Percentiles rank a stretch among this genome's conserved stretches.
Conservation (phyloP, 768 basidiomycete genomes). For the Zangia roseola region DNA sequence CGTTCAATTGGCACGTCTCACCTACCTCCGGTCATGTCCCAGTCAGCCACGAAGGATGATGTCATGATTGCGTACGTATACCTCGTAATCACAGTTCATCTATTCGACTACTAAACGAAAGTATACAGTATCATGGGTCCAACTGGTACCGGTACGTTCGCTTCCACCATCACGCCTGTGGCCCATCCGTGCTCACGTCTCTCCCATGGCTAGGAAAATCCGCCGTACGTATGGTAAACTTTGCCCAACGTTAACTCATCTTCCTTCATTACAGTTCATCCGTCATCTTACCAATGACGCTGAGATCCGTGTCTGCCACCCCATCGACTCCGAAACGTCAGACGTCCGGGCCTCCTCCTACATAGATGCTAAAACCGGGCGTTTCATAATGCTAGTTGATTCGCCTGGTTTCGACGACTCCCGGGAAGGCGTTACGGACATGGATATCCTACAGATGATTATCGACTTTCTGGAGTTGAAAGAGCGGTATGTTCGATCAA, state of each 20-base stretch:
- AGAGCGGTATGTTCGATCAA: not conserved
- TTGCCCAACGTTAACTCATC: not conserved
- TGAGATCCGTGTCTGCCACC: slow-evolving; percentile 5
- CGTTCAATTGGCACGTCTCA: no score
- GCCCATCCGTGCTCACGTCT: not conserved
- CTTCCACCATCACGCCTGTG: no score
- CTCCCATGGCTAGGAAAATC: slow-evolving; percentile 1
- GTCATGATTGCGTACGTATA: slow-evolving; percentile 44
- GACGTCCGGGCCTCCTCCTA: not conserved
- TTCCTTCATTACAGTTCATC: slow-evolving; percentile 1
- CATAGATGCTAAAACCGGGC: not conserved
- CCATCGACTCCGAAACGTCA: slow-evolving; percentile 6
- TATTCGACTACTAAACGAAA: no score
- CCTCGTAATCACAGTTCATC: no score
- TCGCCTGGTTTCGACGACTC: slow-evolving; percentile 13
- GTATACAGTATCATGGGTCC: slow-evolving; percentile 5
- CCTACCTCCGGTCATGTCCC: no score
- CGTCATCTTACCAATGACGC: slow-evolving; percentile 3
- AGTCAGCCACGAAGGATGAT: no score
- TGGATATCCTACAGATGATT: slow-evolving; percentile 23
- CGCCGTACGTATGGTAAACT: not conserved
- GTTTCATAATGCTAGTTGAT: slow-evolving; percentile 17
- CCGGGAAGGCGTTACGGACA: slow-evolving; percentile 12
- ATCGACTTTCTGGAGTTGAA: not conserved
- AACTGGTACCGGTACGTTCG: slow-evolving; percentile 6